phyloP scores from a whole-genome alignment of 208 protist genomes.

The Vickermania ingenoplastis region DNA sequence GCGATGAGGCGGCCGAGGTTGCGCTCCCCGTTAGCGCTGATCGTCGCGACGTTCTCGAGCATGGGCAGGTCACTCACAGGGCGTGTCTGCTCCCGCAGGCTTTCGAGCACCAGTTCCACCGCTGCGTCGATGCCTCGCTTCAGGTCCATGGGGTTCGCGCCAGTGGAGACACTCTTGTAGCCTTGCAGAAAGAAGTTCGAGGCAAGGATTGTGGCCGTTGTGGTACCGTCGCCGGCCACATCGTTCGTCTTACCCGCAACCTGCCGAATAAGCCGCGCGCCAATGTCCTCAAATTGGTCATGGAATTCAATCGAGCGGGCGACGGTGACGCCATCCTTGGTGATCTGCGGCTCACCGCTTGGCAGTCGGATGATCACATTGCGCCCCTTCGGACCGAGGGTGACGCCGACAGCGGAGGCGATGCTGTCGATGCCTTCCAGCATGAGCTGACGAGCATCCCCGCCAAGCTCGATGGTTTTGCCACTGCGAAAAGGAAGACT shows the following conservation, averaged over 20 bases:
- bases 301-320: constrained; percentile 98
- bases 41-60: constrained; percentile 97
- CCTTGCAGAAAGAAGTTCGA: constrained; percentile 98
- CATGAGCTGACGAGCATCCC: constrained; percentile 91
- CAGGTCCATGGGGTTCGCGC: constrained; percentile 99
- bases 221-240: constrained; percentile 98
- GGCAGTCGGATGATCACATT: constrained; percentile 98
- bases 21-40: constrained; percentile 99
- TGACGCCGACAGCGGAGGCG: constrained; percentile 95
- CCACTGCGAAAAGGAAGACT: constrained; percentile 25
- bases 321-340: constrained; percentile 99
- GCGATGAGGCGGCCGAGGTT: constrained; percentile 97
- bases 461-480: constrained; percentile 95
- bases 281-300: constrained; percentile 97
- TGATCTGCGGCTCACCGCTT: constrained; percentile 98
- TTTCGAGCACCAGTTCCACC: constrained; percentile 80
- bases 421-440: constrained; percentile 96
- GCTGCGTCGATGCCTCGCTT: constrained; percentile 97
- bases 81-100: constrained; percentile 90
- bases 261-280: constrained; percentile 94
- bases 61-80: constrained; percentile 90
- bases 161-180: constrained; percentile 97
- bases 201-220: constrained; percentile 98
- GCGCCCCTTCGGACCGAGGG: constrained; percentile 98
- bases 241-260: constrained; percentile 98